phyloP scores from a whole-genome alignment of 306 rosid species.

The Quercus alba region DNA sequence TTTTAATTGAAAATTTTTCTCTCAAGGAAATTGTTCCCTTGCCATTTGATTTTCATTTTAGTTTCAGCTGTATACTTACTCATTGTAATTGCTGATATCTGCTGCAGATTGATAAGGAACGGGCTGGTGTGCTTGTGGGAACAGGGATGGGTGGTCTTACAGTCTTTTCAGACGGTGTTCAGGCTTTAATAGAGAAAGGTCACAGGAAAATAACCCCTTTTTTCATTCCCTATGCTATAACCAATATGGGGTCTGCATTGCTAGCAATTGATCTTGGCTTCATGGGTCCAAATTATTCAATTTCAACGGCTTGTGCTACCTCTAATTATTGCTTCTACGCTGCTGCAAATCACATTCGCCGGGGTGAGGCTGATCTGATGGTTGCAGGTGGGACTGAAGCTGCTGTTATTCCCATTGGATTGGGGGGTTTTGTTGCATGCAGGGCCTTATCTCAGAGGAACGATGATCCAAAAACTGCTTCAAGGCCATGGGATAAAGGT shows the following conservation, averaged over 20 bases:
- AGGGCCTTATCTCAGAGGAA: slow-evolving; percentile 96
- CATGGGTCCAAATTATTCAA: slow-evolving; percentile 96
- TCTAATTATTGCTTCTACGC: slow-evolving; percentile 95
- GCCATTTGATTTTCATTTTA: too few species aligned
- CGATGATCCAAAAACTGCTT: slow-evolving; percentile 96
- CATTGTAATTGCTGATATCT: slow-evolving; percentile 5
- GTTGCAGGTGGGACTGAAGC: slow-evolving; percentile 98
- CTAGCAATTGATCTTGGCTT: slow-evolving; percentile 90
- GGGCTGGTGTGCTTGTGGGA: slow-evolving; percentile 93
- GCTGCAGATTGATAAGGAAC: slow-evolving; percentile 70
- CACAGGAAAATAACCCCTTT: slow-evolving; percentile 87
- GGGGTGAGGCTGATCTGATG: slow-evolving; percentile 98
- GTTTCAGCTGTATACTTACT: background rate
- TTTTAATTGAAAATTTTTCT: background rate
- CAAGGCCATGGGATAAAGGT: slow-evolving; percentile 98
- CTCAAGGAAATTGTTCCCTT: background rate
- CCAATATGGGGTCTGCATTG: slow-evolving; percentile 96
- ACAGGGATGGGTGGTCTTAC: slow-evolving; percentile 97
- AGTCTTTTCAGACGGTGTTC: slow-evolving; percentile 83
- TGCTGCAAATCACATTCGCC: slow-evolving; percentile 96
- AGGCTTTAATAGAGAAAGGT: slow-evolving; percentile 80
- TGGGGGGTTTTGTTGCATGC: slow-evolving; percentile 97
- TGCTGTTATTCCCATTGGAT: slow-evolving; percentile 86
- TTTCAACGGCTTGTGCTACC: slow-evolving; percentile 98
- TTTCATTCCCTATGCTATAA: slow-evolving; percentile 90